Base-by-base conservation (phyloP, 441 rosid genomes). In the Adansonia rubrostipa region DNA sequence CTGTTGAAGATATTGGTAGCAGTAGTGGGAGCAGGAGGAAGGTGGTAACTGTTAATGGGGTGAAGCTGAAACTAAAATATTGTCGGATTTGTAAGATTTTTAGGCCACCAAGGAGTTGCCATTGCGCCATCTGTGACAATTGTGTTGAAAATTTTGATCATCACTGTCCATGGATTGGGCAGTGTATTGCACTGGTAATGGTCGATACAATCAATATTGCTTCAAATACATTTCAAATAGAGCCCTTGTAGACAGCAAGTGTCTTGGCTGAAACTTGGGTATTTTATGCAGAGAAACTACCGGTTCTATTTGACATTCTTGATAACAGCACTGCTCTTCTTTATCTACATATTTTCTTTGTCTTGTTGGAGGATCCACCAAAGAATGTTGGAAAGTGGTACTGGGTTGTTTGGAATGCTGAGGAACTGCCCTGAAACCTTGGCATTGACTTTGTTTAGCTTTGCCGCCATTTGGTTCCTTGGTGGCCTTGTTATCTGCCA, bases 101-200 rank as follows among this genome's bases (percentile, higher is more conserved):
- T 68, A 78, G 91, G 79, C 90, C 86, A 6, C 89, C 90, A 11
- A 82, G 90, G 77, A 82, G 89, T 79, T 88, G 87, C 62, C 93
- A 90, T 54, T 88, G 90, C 50, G 85, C 85, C 22, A 64, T 83
- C 6, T 90, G 91, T 42, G 77, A 87, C 86, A 88, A 85, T 24
- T 88, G 91, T 47, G 89, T 89, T 5, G 88, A 85, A 73, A 89
- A 83, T 69, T 88, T 84, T 28, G 93, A 89, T 75, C 93, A 89
- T 77, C 90, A 88, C 51, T 85, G 90, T 84, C 90, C 90, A 3
- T 89, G 91, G 93, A 76, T 87, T 3, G 91, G 90, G n/a, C 90
- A 88, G 71, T 88, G 91, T 78, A 77, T 89, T 74, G 91, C 87
- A 42, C 77, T 82, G 85, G 91, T 89, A 86, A 17, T 13, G 33